Conservation (phyloP, 2,329 filamentous ascomycete species). For the Exophiala alcalophila region DNA sequence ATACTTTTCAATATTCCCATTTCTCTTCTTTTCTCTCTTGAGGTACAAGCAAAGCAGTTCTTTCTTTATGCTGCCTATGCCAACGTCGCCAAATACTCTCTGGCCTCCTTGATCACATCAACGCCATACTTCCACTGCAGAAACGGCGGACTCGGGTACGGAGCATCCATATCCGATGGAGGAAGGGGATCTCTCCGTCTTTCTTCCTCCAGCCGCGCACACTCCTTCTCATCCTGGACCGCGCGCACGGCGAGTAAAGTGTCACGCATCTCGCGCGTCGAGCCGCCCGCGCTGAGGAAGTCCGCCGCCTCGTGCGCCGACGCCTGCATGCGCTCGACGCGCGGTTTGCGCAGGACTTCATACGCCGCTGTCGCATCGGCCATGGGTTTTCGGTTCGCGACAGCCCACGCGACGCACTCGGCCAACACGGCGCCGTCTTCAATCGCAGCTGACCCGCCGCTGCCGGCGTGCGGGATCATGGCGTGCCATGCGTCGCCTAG, state of each 20-base stretch:
- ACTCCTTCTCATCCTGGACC: neutral
- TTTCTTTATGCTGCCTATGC: too few species aligned
- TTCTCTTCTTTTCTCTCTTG: too few species aligned
- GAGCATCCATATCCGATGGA: constrained; percentile 2
- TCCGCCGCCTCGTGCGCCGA: constrained; percentile 4
- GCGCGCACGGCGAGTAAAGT: neutral
- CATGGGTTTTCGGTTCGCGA: constrained; percentile 3
- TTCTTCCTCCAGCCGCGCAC: constrained; percentile 9
- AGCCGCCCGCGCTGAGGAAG: constrained; percentile 2
- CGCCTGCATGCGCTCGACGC: constrained; percentile 9
- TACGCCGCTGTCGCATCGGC: constrained; percentile 9
- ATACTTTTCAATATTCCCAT: too few species aligned
- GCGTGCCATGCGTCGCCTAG: constrained; percentile 10
- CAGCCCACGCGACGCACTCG: constrained; percentile 8
- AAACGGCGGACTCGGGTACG: neutral
- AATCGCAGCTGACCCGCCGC: constrained; percentile 6
- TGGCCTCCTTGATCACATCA: constrained; percentile 6
- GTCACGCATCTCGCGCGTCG: neutral
- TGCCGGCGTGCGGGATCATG: constrained; percentile 9
- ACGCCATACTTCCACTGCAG: constrained; percentile 4
- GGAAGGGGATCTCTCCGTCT: constrained; percentile 2
- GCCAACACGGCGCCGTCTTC: constrained; percentile 9
- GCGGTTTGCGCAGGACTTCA: constrained; percentile 6
- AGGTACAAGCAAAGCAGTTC: too few species aligned
- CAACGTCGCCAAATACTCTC: constrained; percentile 3